Conservation (phyloP, 306 rosid genomes). For the Dryas octopetala region DNA sequence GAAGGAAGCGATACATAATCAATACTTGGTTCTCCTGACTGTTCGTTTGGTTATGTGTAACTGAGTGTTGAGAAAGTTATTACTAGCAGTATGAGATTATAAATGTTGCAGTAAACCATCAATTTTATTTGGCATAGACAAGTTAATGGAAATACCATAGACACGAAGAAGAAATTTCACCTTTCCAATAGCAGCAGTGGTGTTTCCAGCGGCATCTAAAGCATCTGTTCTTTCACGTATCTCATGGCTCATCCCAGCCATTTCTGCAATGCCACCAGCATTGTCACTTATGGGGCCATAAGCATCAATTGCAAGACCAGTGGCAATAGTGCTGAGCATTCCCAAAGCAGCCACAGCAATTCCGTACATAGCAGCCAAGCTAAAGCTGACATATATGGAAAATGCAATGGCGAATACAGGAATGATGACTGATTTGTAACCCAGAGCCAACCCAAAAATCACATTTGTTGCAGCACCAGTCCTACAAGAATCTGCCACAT, state of each 20-base stretch:
- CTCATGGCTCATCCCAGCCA: conserved; percentile 70
- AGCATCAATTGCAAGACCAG: conserved; percentile 75
- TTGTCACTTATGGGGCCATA: conserved; percentile 76
- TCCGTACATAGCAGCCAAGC: conserved; percentile 73
- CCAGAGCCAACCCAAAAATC: conserved; percentile 66
- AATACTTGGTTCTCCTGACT: neutral
- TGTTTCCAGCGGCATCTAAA: conserved; percentile 76
- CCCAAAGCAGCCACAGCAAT: conserved; percentile 72
- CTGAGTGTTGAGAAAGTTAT: no score
- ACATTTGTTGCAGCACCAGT: conserved; percentile 74
- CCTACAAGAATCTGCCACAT: conserved; percentile 79
- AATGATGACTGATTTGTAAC: conserved; percentile 68
- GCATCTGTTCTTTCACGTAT: conserved; percentile 69
- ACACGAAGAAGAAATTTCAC: conserved; percentile 18
- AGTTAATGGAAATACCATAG: no score
- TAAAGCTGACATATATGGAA: conserved; percentile 71
- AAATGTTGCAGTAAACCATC: no score
- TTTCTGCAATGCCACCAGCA: conserved; percentile 77
- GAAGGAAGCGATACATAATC: neutral
- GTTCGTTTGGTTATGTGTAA: no score
- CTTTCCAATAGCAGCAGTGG: conserved; percentile 82
- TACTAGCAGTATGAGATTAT: no score
- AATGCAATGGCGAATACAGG: conserved; percentile 65
- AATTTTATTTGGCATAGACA: no score
- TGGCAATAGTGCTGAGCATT: conserved; percentile 76